These are phyloP conservation scores for Rhodamnia argentea DNA, from an alignment of 345 rosid genomes.

Conservation along the genomic window DNA sequence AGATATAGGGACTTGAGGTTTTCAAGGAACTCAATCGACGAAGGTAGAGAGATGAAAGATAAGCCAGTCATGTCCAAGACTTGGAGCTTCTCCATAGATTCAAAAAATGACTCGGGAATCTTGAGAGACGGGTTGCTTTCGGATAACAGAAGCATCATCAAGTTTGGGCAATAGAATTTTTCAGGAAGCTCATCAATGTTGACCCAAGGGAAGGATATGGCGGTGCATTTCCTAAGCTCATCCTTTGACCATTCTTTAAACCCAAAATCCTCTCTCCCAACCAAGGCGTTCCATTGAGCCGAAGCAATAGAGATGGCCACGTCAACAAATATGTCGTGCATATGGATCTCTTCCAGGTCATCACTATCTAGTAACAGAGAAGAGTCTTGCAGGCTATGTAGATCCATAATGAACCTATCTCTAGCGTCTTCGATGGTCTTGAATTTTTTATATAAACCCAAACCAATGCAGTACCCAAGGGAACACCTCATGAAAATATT, in stretches of 20 bases:
- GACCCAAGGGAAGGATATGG: accelerated
- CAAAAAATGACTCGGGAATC: slow-evolving; percentile 5
- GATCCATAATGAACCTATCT: neutral
- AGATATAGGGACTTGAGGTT: slow-evolving; percentile 11
- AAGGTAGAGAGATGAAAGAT: neutral
- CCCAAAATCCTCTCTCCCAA: neutral
- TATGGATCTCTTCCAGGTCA: neutral
- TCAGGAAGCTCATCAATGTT: neutral
- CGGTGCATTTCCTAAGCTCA: neutral
- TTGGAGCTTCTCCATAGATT: slow-evolving; percentile 3
- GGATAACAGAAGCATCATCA: neutral
- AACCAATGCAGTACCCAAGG: neutral
- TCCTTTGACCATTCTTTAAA: neutral
- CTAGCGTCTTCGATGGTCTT: neutral
- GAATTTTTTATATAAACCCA: neutral
- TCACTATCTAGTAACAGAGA: neutral
- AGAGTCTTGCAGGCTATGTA: neutral
- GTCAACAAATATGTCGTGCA: neutral
- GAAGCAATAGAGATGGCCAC: neutral
- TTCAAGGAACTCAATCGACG: neutral
- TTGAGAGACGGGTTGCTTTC: accelerated
- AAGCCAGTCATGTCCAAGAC: neutral
- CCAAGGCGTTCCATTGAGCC: neutral
- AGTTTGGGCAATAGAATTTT: slow-evolving; percentile 2
- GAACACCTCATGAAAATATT: accelerated